Evolutionary conservation across 1,284 basidiomycete genomes (phyloP), one percentile per base, ranked within the genome.

Genomic region (Tremellales sp.): DNA sequence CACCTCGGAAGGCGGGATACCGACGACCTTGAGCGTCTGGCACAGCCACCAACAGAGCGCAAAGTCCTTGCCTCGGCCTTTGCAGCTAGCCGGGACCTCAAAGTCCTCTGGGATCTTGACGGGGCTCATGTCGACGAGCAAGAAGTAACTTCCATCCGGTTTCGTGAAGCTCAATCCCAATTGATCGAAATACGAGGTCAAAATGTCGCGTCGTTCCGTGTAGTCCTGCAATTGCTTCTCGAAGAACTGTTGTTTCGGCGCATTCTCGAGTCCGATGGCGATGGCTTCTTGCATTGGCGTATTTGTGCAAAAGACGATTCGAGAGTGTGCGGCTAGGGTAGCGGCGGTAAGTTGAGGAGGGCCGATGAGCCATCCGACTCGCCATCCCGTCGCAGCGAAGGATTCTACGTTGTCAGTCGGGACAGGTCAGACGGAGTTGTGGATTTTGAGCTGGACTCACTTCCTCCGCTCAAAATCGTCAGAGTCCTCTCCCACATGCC

Each of bases 361-460:
- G 5, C 87, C 96, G 56, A 98, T 85, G 12, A 93, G 81, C 92
- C 92, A 98, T 62, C 94, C 96, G 22, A 98, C 83, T 50, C 96
- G 84, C 94, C 94, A 98, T 22, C 96, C 96, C 1, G 96, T 99
- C 7, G 90, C 90, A 15, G 94, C 89, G 72, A 99, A 99, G n/a
- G 89, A 84, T 78, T 92, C 88, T 90, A 15, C n/a, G 15, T 31
- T 31, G 29, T 31, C 15, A 31, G 29, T 15, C 29, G n/a, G n/a
- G n/a, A n/a, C n/a, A n/a, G n/a, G n/a, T n/a, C n/a, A n/a, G n/a
- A n/a, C n/a, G n/a, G 67, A 11, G 49, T n/a, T n/a, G n/a, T n/a
- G n/a, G n/a, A n/a, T n/a, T n/a, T n/a, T n/a, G n/a, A n/a, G n/a
- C n/a, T n/a, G n/a, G 5, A 76, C 83, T 76, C 65, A 83, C 83